Base-by-base conservation (phyloP, 768 basidiomycete genomes). In the Phylloporus rhodoxanthus region DNA sequence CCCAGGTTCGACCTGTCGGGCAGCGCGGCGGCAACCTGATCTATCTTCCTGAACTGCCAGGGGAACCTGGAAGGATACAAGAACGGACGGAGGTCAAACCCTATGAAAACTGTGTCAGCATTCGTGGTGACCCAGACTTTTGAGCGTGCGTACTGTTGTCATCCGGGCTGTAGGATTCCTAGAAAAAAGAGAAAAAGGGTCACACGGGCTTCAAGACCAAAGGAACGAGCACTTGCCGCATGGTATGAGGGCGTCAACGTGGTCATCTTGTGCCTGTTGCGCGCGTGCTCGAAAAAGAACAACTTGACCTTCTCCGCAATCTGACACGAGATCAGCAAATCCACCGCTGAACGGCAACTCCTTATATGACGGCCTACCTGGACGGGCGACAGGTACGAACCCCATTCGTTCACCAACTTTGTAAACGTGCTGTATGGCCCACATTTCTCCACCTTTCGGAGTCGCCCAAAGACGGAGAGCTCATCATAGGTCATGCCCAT, bases 401-500 rank as follows among this genome's bases (percentile, higher is more conserved):
- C 92, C 96, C 96, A 98, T 66, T 96, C 89, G 57, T 91, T 87
- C 1, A 92, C 76, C 36, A 99, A 75, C 70, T 97, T 97, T 29
- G 91, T 94, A 64, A 95, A 99, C 74, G 87, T 97, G 74, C 90
- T 90, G 70, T 94, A 98, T 2, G 96, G 95, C 3, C 96, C 96
- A 65, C 91, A 93, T 71, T 98, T 98, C 60, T 96, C 93, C 34
- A 95, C 80, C 70, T 99, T 98, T 45, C 96, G 82, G 21, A 99
- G 76, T 25, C 94, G 77, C 21, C 95, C 96, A 58, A 93, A 95
- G 17, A 91, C 81, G 10, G 91, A 94, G 17, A 99, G 75, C 58
- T 98, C 96, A 57, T 97, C 88, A 62, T 97, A 98, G 0, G 95
- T 96, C 96, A 98, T 98, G 8, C 95, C 95, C 95, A 98, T 98